Evolutionary conservation across 139 green algal genomes (phyloP).

Genomic region (Penium margaritaceum): DNA sequence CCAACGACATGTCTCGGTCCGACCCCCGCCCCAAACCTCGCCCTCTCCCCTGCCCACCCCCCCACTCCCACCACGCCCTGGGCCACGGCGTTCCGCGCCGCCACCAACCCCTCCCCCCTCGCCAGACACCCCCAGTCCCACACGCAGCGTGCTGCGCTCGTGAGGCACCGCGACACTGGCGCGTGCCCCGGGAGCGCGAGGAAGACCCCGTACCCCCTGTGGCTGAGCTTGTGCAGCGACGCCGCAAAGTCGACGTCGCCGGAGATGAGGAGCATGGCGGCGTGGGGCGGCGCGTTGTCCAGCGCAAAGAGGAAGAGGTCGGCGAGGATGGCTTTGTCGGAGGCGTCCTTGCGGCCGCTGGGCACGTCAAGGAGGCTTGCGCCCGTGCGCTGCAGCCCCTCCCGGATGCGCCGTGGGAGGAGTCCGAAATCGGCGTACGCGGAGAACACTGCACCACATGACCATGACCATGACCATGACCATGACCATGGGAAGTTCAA

Average conservation of each 20-base stretch:
- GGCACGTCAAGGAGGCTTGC: conserved; percentile 39
- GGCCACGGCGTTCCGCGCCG: too few relatives aligned
- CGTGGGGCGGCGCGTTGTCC: conserved; percentile 31
- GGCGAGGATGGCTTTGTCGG: conserved; percentile 45
- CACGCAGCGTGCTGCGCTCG: conserved; percentile 13
- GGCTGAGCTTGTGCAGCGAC: conserved; percentile 40
- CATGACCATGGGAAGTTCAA: neutral
- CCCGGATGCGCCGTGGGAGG: conserved; percentile 19
- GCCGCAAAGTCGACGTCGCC: conserved; percentile 41
- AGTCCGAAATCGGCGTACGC: conserved; percentile 42
- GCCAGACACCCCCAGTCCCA: conserved; percentile 39
- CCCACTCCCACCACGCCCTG: too few relatives aligned
- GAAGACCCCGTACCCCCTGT: conserved; percentile 33
- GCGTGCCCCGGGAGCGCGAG: conserved; percentile 6
- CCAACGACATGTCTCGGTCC: too few relatives aligned
- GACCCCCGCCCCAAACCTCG: too few relatives aligned
- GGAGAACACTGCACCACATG: conserved; percentile 18
- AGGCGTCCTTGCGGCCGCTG: conserved; percentile 32
- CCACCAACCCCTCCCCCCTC: conserved; percentile 15
- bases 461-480: neutral
- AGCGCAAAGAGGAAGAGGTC: conserved; percentile 45
- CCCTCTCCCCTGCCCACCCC: too few relatives aligned
- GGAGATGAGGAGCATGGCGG: conserved; percentile 40
- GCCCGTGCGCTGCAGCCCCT: conserved; percentile 35
- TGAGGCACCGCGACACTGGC: conserved; percentile 7